Conservation (phyloP, 306 rosid species). For the Spatholobus suberectus region DNA sequence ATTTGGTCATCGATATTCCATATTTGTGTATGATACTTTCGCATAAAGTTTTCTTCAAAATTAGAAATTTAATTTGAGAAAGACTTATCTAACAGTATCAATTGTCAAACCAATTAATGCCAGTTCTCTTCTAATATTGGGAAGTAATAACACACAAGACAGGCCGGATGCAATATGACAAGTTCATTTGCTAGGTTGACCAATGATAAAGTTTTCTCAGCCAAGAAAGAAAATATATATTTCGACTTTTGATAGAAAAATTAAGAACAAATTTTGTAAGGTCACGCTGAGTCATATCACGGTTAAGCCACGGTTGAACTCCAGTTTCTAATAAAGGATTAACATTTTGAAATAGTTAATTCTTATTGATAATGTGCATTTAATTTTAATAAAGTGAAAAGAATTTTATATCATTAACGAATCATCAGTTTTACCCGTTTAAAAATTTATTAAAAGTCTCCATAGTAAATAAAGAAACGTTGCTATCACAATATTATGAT, state of each 20-base stretch:
- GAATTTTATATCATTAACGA: not conserved
- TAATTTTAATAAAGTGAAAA: not conserved
- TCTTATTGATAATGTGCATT: not conserved
- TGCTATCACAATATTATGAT: not conserved
- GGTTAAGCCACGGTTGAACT: not conserved
- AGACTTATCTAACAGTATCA: not conserved
- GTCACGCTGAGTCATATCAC: not conserved
- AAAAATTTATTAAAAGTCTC: no score
- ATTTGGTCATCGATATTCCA: not conserved
- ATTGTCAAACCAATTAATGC: no score
- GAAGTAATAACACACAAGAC: not conserved
- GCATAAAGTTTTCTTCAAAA: conserved; percentile 27
- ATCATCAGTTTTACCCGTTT: not conserved
- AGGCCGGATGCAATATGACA: not conserved
- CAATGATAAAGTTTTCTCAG: no score
- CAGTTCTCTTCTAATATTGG: no score
- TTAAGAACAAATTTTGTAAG: not conserved
- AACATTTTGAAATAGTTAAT: not conserved
- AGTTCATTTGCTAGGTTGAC: no score
- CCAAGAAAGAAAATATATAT: no score
- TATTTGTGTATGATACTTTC: not conserved
- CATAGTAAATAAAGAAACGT: no score
- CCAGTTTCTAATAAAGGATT: not conserved
- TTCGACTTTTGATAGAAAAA: not conserved
- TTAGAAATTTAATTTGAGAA: not conserved